Evolutionary conservation across 352 stramenopile species (phyloP).

Genomic region (Phytophthora hibernalis): DNA sequence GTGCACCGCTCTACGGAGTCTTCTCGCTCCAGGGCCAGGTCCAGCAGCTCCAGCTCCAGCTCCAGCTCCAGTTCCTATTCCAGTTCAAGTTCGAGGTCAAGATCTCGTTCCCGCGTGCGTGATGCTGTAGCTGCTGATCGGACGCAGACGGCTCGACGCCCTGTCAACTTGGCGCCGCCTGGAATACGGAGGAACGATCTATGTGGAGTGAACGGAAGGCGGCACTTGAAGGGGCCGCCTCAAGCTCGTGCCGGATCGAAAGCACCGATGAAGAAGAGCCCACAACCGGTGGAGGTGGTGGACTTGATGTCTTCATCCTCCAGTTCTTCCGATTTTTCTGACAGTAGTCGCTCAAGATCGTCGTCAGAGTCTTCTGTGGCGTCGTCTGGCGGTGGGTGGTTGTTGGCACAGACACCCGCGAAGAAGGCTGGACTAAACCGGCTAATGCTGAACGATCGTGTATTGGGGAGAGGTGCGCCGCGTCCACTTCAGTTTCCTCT

Average conservation of each 20-base stretch:
- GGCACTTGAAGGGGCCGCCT: background rate
- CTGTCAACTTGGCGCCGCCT: background rate
- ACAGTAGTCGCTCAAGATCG: background rate
- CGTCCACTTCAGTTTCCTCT: background rate
- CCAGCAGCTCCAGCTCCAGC: constrained; percentile 8
- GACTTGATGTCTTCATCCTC: background rate
- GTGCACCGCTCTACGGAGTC: background rate
- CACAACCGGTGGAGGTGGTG: background rate
- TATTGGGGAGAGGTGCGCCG: background rate
- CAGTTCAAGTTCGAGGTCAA: constrained; percentile 1
- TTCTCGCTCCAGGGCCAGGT: constrained; percentile 4
- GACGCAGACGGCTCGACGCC: background rate
- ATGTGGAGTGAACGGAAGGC: background rate
- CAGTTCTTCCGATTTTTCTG: background rate
- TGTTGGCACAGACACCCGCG: background rate
- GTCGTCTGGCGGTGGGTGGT: background rate
- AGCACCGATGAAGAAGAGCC: background rate
- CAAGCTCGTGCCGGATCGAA: background rate
- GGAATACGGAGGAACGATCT: too few relatives aligned
- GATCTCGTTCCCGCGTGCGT: background rate
- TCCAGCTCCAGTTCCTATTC: constrained; percentile 5
- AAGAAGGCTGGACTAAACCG: background rate
- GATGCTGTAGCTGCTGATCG: background rate
- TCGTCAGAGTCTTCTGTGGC: background rate
- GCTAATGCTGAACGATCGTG: background rate